Conservation (phyloP, 2,329 filamentous ascomycete genomes). For the Phoma sp. region DNA sequence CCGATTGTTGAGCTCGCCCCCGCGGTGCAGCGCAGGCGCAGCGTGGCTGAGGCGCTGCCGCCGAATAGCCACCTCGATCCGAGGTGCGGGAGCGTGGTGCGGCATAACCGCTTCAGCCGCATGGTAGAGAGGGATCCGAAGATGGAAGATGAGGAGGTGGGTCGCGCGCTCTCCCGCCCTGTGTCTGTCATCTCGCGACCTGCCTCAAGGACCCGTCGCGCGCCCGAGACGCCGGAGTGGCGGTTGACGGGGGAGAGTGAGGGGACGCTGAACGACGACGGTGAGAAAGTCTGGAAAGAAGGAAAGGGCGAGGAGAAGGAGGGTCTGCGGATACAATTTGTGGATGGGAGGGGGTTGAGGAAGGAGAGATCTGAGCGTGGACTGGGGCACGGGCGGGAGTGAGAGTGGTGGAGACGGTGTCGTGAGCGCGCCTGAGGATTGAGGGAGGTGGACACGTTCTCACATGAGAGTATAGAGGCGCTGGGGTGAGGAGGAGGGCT, state of each 20-base stretch:
- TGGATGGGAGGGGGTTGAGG: neutral
- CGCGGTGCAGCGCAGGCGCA: constrained; percentile 47
- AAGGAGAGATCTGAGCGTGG: no score
- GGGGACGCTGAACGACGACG: neutral
- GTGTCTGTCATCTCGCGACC: neutral
- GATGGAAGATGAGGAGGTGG: no score
- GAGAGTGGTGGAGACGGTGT: no score
- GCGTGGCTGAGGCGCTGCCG: constrained; percentile 43
- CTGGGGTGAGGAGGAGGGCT: no score
- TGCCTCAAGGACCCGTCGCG: neutral
- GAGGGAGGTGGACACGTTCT: no score
- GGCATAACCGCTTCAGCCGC: constrained; percentile 54
- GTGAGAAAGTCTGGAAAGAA: no score
- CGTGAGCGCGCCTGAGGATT: no score
- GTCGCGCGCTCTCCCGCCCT: neutral
- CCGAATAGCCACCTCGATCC: constrained; percentile 50
- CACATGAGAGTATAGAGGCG: no score
- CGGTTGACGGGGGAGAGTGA: constrained; percentile 3
- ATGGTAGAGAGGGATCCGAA: neutral
- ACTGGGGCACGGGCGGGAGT: no score
- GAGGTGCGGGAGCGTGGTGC: constrained; percentile 38
- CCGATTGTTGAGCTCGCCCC: constrained; percentile 50
- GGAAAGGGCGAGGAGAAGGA: neutral
- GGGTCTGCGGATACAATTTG: neutral
- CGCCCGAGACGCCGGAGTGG: neutral